Base-by-base conservation (phyloP, 1,284 basidiomycete species). In the Meripilus lineatus region DNA sequence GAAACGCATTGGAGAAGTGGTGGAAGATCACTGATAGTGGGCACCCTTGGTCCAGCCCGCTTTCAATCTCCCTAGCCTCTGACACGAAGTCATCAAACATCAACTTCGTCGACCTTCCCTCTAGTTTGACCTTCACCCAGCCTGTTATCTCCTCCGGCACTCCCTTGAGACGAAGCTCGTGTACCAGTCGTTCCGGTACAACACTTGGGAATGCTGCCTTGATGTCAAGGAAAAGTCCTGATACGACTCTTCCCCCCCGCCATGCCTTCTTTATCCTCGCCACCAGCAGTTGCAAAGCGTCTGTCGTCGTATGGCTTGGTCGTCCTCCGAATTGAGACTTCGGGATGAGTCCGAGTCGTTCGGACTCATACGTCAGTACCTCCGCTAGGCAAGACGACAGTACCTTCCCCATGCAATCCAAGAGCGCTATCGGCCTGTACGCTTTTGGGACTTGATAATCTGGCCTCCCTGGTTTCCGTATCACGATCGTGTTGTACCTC, bases 381-480 rank as follows among this genome's bases (percentile, higher is more conserved):
- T 61, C 55, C 1, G 65, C 48, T 1, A 64, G 48, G 24, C 56
- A 50, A 7, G 53, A 47, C 1, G 62, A 59, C 0, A 66, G 50
- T 3, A 67, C 47, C 39, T 71, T 72, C 2, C 58, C 58, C 14
- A 69, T 52, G 6, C 58, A 63, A 43, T 64, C 56, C 0, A 66
- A 54, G 1, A 75, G 64, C 0, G 64, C 63, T 1, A 74, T 70
- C 0, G 71, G 71, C 0, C 67, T 50, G 45, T 66, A 72, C 0
- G 70, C 53, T 15, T 62, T 63, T 0, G 68, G 49, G 0, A 55
- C 35, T 0, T 52, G 47, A 52, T 75, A 74, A 48, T 63, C 57
- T 0, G 58, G 21, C 22, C 63, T 63, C 0, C 64, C 64, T 3
- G 65, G 68, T 46, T 76, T 75, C 11, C 58, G 45, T 0, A 74